Percentiles rank a stretch among this genome's conserved stretches.
Conservation (phyloP, 148 eudicot genomes). For the Nyssa sinensis region DNA sequence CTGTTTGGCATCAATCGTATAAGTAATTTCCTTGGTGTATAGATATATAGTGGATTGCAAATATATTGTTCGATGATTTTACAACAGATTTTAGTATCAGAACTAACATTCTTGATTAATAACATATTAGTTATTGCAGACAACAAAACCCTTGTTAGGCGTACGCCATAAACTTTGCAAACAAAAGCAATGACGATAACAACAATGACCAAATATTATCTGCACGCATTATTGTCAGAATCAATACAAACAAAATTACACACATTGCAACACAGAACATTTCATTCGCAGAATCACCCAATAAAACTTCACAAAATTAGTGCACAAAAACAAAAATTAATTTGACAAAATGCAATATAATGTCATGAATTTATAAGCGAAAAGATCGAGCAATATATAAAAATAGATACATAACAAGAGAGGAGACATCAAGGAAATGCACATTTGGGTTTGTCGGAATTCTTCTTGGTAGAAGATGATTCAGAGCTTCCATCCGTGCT, state of each 20-base stretch:
- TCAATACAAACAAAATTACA: neutral
- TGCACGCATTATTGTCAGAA: neutral
- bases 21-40: neutral
- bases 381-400: neutral
- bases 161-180: neutral
- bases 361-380: neutral
- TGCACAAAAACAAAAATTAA: too few relatives aligned
- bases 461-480: neutral
- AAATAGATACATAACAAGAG: neutral
- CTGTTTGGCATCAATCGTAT: neutral
- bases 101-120: neutral
- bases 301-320: neutral
- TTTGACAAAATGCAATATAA: neutral
- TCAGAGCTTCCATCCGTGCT: neutral
- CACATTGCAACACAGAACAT: neutral
- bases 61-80: too few relatives aligned
- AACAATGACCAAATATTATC: neutral
- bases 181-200: neutral
- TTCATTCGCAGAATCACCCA: neutral
- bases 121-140: neutral
- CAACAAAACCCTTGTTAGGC: neutral
- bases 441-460: neutral
- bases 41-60: too few relatives aligned
- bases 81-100: neutral
- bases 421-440: neutral